Conservation (phyloP, 305 asterid species). For the Solanum aculeatissimum region DNA sequence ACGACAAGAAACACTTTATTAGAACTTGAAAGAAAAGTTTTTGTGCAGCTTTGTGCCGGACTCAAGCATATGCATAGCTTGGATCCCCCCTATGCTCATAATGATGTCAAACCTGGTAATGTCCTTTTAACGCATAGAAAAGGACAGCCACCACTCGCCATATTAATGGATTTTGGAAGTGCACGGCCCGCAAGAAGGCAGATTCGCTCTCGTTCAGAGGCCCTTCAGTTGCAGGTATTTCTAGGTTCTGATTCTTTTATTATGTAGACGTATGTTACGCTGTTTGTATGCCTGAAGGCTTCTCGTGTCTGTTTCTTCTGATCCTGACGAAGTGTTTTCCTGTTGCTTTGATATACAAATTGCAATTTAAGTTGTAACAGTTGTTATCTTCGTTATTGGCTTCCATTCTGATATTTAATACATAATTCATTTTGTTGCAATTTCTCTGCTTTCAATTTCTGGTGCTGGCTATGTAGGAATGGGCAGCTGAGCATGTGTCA, state of each 20-base stretch:
- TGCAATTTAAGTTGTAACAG: neutral
- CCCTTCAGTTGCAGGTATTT: conserved; percentile 81
- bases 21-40: conserved; percentile 4
- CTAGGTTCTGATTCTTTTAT: neutral
- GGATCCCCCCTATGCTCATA: conserved; percentile 94
- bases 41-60: conserved; percentile 95
- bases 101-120: conserved; percentile 95
- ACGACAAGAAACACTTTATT: neutral
- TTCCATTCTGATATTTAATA: neutral
- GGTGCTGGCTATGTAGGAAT: conserved; percentile 37
- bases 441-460: neutral
- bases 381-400: neutral
- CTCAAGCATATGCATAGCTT: conserved; percentile 89
- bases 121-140: conserved; percentile 75
- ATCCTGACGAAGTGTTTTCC: neutral
- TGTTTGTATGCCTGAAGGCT: neutral
- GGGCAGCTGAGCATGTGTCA: conserved; percentile 98
- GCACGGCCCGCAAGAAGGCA: conserved; percentile 93
- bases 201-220: conserved; percentile 85
- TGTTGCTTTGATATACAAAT: neutral
- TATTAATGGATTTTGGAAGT: conserved; percentile 96
- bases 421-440: neutral
- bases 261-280: neutral
- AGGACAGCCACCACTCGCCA: conserved; percentile 76
- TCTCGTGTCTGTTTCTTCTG: conserved; percentile 5